A percentile compares a stretch with the other conserved stretches of the same genome.
Evolutionary conservation across 371 early-diverging fungal genomes (phyloP).

Genomic region (Mortierella sp.): DNA sequence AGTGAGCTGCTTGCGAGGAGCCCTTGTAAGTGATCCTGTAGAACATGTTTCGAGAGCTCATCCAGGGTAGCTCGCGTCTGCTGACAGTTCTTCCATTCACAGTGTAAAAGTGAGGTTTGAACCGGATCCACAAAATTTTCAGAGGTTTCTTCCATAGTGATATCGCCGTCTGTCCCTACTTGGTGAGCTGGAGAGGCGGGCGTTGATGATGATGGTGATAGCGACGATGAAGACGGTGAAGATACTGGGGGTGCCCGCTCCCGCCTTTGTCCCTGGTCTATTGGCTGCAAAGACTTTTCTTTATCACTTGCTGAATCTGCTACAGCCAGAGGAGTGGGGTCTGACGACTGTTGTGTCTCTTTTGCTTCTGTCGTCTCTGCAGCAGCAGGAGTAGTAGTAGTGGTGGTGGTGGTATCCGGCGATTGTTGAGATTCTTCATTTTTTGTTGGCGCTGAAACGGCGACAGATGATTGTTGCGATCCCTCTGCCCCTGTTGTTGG

Average conservation of each 20-base stretch:
- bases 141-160: background rate
- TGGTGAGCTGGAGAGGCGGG: background rate
- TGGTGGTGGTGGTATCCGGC: no score
- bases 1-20: background rate
- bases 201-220: background rate
- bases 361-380: background rate
- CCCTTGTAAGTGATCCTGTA: conserved; percentile 23
- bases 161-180: conserved; percentile 11
- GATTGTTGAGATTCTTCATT: no score
- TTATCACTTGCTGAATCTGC: background rate
- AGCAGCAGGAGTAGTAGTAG: background rate
- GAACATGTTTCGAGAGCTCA: conserved; percentile 32
- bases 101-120: background rate
- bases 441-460: no score
- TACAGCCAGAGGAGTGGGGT: background rate
- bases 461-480: background rate
- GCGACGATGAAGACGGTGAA: no score
- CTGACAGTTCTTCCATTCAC: conserved; percentile 34
- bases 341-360: background rate
- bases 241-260: background rate
- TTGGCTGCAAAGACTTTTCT: background rate
- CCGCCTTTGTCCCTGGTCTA: background rate
- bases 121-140: background rate
- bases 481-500: background rate
- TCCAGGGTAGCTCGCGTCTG: conserved; percentile 3